Base-by-base conservation (phyloP, 1,284 basidiomycete genomes). In the Somion occarium region DNA sequence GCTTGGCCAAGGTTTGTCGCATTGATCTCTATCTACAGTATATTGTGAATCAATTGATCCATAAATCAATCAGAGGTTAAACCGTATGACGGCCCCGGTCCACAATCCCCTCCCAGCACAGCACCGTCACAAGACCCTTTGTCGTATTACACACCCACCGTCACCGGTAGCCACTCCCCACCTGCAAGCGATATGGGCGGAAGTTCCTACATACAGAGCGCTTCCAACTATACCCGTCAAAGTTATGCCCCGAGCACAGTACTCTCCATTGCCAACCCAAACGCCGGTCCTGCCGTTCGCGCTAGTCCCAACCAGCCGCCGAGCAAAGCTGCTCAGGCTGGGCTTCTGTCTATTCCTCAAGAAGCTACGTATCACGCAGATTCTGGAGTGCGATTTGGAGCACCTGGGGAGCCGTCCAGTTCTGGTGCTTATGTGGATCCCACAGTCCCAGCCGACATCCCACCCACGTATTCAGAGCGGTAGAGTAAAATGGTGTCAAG, bases 301-400 rank as follows among this genome's bases (percentile, higher is more conserved):
- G 5, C 46, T 11, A 48, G 46, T 38, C 46, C 43, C 4, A 50
- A 43, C 24, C 52, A 38, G 23, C 23, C 49, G n/a, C 37, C 3
- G 7, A 50, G 48, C 41, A 50, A 50, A 44, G 48, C 48, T 20
- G 48, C 48, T n/a, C 23, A 48, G 49, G 48, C 53, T 11, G 37
- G 51, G 9, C 9, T 49, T 20, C 37, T 46, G 5, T 30, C 50
- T 15, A 30, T 42, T 18, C 24, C 46, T 9, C 49, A 39, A 20
- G 19, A 7, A 11, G 22, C 44, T n/a, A 46, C 38, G 2, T 47
- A 37, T 27, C 51, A 53, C 26, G 44, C 42, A 9, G 54, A 55
- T 41, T 55, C 54, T 18, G 54, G 54, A 2, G 34, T 53, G 4
- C 51, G 54, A 13, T 55, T 55, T 43, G 18, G 24, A 7, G 15